phyloP scores from a whole-genome alignment of 345 rosid genomes.

The Odontarrhena argentea region DNA sequence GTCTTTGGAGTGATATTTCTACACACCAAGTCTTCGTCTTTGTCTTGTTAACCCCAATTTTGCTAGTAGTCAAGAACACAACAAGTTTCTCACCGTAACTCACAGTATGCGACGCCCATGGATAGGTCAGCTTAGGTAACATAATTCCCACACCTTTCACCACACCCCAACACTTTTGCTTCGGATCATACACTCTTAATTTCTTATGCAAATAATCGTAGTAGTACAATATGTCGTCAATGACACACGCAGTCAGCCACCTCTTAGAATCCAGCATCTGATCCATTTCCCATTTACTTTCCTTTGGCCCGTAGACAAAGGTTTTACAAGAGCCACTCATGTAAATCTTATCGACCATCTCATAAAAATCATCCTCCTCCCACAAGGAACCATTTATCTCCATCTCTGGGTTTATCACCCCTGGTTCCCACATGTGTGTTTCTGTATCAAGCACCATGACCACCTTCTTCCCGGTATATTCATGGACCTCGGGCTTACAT shows the following conservation, averaged over 20 bases:
- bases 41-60: too few relatives aligned
- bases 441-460: background rate
- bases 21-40: too few relatives aligned
- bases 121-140: background rate
- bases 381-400: too few relatives aligned
- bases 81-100: background rate
- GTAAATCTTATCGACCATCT: background rate
- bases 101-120: background rate
- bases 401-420: background rate
- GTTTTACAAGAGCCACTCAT: background rate
- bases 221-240: slow-evolving; percentile 11
- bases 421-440: slow-evolving; percentile 5
- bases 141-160: background rate
- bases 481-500: too few relatives aligned
- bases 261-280: background rate
- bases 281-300: background rate
- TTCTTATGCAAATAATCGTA: background rate
- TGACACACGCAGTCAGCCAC: background rate
- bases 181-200: background rate
- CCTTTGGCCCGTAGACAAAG: background rate
- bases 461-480: too few relatives aligned
- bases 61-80: background rate
- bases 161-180: background rate
- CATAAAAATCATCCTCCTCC: background rate
- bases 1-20: too few relatives aligned